Evolutionary conservation across 306 rosid species (phyloP), one percentile per base, ranked within the genome.

Genomic region (Ormosia emarginata): DNA sequence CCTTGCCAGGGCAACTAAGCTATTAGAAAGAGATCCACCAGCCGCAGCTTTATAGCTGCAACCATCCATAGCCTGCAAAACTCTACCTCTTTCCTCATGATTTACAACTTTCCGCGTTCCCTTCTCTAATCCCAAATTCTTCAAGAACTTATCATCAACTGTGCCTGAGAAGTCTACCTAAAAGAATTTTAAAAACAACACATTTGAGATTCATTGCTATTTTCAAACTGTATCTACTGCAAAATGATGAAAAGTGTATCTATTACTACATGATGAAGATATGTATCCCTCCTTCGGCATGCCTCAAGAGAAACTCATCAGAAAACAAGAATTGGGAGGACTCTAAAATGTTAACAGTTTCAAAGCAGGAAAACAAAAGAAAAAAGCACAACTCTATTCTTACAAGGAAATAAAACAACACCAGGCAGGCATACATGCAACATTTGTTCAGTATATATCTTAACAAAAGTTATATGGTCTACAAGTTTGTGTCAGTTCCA

Each of bases 41-140:
- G 98, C 99, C 1, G 98, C 99, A 9, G 99, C 99, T 86, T 93
- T 95, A 85, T 95, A 95, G 92, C 86, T 91, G 79, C 97, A 88
- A 15, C 99, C 99, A 77, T 95, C 99, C 99, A 95, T 95, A 37
- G 98, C 99, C 83, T 79, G 90, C 90, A 95, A 90, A 70, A 93
- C 95, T 84, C 92, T 86, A 18, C 99, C 98, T 75, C 99, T 90
- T 85, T 92, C 99, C 86, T 95, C 98, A n/a, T 92, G 99, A 79
- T 93, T 87, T 68, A 93, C 91, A 33, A 93, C 80, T 88, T 90
- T 95, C 87, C 98, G 74, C 2, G 92, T 90, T 75, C 98, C 99
- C 88, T 95, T 95, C 80, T 95, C 99, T 44, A 95, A 81, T 18
- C 84, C 98, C 87, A 95, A 78, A 36, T 87, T 95, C 85, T 81